Evolutionary conservation across 1,284 basidiomycete genomes (phyloP).

Genomic region (Moesziomyces aphidis): DNA sequence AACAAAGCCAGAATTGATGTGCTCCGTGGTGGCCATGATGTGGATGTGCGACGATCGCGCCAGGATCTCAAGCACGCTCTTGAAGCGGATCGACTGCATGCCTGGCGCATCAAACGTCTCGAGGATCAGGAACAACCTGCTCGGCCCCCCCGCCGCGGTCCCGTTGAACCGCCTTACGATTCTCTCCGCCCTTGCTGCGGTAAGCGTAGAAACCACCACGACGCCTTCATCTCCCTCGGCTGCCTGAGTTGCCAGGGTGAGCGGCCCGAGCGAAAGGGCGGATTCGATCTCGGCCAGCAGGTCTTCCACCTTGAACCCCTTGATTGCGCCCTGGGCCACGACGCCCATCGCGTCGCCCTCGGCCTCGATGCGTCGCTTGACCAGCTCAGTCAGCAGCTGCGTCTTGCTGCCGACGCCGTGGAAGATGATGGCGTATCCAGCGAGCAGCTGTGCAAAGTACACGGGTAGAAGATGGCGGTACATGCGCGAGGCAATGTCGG

Average conservation of each 20-base stretch:
- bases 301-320: conserved; percentile 52
- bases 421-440: conserved; percentile 48
- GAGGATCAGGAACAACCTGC: conserved; percentile 37
- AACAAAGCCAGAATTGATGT: conserved; percentile 44
- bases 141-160: conserved; percentile 9
- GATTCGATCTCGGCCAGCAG: conserved; percentile 37
- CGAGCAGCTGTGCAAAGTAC: conserved; percentile 41
- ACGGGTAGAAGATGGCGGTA: conserved; percentile 38
- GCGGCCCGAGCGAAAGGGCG: conserved; percentile 24
- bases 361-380: conserved; percentile 19
- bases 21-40: conserved; percentile 46
- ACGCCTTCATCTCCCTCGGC: conserved; percentile 4
- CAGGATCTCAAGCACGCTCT: conserved; percentile 35
- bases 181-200: conserved; percentile 33
- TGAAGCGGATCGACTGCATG: conserved; percentile 40
- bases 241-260: conserved; percentile 14
- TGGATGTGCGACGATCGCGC: conserved; percentile 28
- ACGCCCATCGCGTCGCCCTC: conserved; percentile 49
- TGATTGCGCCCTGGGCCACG: conserved; percentile 47
- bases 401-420: conserved; percentile 47
- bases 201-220: conserved; percentile 29
- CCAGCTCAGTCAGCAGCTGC: conserved; percentile 25
- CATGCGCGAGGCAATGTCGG: conserved; percentile 29
- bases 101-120: conserved; percentile 46
- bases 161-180: conserved; percentile 26